Evolutionary conservation across 805 yeast species (phyloP).

Genomic region (Ogataea parapolymorpha): DNA sequence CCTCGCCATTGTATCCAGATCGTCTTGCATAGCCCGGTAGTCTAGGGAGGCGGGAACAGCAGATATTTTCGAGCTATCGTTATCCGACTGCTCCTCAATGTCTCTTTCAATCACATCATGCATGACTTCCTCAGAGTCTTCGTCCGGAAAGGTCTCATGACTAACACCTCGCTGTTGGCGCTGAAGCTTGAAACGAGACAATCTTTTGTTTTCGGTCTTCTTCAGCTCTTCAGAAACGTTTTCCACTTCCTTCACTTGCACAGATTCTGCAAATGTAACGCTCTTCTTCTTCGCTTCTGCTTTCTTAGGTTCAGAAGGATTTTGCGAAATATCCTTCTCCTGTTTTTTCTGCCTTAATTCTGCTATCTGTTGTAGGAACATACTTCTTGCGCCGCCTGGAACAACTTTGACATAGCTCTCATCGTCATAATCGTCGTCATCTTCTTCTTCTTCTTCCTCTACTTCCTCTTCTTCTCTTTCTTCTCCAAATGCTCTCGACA

Average conservation of each 20-base stretch:
- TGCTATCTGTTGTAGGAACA: conserved; percentile 41
- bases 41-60: conserved; percentile 34
- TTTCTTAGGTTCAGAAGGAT: background rate
- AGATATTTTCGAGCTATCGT: background rate
- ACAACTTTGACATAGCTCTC: conserved; percentile 26
- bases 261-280: conserved; percentile 50
- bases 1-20: conserved; percentile 55
- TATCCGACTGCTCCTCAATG: background rate
- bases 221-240: conserved; percentile 48
- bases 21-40: conserved; percentile 39
- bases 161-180: conserved; percentile 24
- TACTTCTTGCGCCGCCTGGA: conserved; percentile 32
- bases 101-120: conserved; percentile 15
- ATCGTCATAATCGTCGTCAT: conserved; percentile 21
- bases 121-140: conserved; percentile 14
- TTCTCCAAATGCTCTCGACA: background rate
- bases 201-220: conserved; percentile 24
- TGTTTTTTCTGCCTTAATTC: conserved; percentile 9
- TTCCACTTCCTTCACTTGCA: conserved; percentile 59
- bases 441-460: conserved; percentile 19
- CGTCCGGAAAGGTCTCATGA: conserved; percentile 7
- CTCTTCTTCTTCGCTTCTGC: conserved; percentile 34
- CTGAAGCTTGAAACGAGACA: conserved; percentile 18
- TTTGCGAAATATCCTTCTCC: background rate
- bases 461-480: no score